A percentile compares a stretch with the other conserved stretches of the same genome.
phyloP scores from a whole-genome alignment of 352 stramenopile species.

The Phytophthora europaea region DNA sequence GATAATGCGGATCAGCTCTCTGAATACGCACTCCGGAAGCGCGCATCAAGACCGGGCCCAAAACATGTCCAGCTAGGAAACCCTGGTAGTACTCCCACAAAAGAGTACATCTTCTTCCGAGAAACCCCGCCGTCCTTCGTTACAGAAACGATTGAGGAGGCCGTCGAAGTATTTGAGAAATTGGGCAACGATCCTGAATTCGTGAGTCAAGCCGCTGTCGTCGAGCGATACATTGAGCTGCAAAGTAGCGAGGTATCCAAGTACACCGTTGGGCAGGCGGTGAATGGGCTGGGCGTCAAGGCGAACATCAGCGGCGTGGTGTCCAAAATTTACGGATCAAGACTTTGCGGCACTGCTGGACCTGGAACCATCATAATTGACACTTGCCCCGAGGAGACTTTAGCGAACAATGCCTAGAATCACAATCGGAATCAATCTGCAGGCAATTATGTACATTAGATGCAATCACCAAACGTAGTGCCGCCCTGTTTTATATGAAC shows the following conservation, averaged over 20 bases:
- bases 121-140: constrained; percentile 85
- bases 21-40: constrained; percentile 66
- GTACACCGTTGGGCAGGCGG: constrained; percentile 68
- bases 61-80: constrained; percentile 76
- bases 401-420: constrained; percentile 9
- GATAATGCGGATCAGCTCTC: constrained; percentile 42
- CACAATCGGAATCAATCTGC: neutral
- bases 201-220: constrained; percentile 31
- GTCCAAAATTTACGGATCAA: constrained; percentile 77
- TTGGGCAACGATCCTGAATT: constrained; percentile 61
- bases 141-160: constrained; percentile 77
- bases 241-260: constrained; percentile 85
- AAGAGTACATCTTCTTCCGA: constrained; percentile 89
- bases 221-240: constrained; percentile 80
- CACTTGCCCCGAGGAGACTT: constrained; percentile 45
- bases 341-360: constrained; percentile 73
- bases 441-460: neutral
- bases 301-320: constrained; percentile 69
- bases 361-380: constrained; percentile 81
- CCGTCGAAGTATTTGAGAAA: constrained; percentile 61
- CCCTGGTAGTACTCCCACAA: constrained; percentile 68
- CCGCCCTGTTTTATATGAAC: neutral
- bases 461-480: neutral
- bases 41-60: constrained; percentile 40
- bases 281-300: constrained; percentile 61